A percentile compares a stretch with the other conserved stretches of the same genome.
Evolutionary conservation across 257 asterid genomes (phyloP).

Genomic region (Solanum bukasovii): DNA sequence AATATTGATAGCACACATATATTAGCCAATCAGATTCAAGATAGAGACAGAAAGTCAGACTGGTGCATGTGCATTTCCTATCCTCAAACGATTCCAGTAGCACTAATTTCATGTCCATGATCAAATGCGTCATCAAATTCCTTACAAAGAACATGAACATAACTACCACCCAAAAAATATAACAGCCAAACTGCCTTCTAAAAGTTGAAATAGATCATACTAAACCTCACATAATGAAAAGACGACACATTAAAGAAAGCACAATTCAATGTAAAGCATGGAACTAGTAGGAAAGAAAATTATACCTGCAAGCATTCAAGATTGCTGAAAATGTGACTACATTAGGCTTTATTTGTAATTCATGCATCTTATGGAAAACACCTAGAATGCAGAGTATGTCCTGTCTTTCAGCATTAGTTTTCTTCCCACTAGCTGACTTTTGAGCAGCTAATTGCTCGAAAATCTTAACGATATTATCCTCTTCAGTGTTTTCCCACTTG

Average conservation of each 20-base stretch:
- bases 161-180: not conserved
- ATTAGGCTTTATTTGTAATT: slow-evolving; percentile 82
- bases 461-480: slow-evolving; percentile 45
- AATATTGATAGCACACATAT: not conserved
- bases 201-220: not conserved
- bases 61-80: not conserved
- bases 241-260: not conserved
- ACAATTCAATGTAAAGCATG: not conserved
- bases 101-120: not conserved
- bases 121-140: not conserved
- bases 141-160: not conserved
- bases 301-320: slow-evolving; percentile 91
- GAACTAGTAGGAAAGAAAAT: not conserved
- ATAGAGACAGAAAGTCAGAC: not conserved
- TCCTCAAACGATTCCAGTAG: not conserved
- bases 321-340: slow-evolving; percentile 95
- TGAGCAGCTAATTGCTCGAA: slow-evolving; percentile 59
- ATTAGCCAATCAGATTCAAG: not conserved
- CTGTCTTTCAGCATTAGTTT: slow-evolving; percentile 25
- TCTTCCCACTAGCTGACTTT: slow-evolving; percentile 24
- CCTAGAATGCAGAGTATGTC: slow-evolving; percentile 65
- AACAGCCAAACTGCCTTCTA: not conserved
- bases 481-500: slow-evolving; percentile 19
- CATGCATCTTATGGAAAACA: slow-evolving; percentile 84
- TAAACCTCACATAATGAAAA: not conserved